These are phyloP conservation scores for Aspergillus luchuensis DNA, from an alignment of 2,329 filamentous ascomycete species.

Conservation along the genomic window DNA sequence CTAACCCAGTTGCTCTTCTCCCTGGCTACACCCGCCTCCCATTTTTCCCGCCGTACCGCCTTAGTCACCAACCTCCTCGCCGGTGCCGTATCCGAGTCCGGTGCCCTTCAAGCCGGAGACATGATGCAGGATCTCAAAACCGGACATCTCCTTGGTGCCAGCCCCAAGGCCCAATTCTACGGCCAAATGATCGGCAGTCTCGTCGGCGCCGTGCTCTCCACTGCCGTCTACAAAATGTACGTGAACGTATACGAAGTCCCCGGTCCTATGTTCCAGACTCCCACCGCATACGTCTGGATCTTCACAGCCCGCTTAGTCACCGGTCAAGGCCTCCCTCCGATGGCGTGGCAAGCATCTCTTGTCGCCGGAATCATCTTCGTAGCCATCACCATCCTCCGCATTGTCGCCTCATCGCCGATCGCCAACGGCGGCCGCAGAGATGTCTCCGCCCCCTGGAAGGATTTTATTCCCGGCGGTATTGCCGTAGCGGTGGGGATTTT, in stretches of 20 bases:
- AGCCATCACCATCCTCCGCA: constrained; percentile 68
- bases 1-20: constrained; percentile 95
- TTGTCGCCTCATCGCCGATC: constrained; percentile 49
- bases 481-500: constrained; percentile 98
- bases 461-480: constrained; percentile 85
- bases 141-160: constrained; percentile 86
- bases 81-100: constrained; percentile 80
- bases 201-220: constrained; percentile 81
- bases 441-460: constrained; percentile 62
- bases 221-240: constrained; percentile 86
- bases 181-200: constrained; percentile 91
- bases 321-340: constrained; percentile 79
- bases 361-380: constrained; percentile 76
- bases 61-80: constrained; percentile 95
- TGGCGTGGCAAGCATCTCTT: constrained; percentile 78
- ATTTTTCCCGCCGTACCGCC: constrained; percentile 74
- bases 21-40: constrained; percentile 76
- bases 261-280: constrained; percentile 86
- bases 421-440: constrained; percentile 34
- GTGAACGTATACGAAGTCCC: constrained; percentile 87
- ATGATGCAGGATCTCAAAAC: constrained; percentile 98
- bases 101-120: constrained; percentile 91
- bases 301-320: constrained; percentile 94
- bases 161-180: constrained; percentile 93
- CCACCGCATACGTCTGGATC: constrained; percentile 95